phyloP scores from a whole-genome alignment of 129 eudicot species.

The Artemisia argyi region DNA sequence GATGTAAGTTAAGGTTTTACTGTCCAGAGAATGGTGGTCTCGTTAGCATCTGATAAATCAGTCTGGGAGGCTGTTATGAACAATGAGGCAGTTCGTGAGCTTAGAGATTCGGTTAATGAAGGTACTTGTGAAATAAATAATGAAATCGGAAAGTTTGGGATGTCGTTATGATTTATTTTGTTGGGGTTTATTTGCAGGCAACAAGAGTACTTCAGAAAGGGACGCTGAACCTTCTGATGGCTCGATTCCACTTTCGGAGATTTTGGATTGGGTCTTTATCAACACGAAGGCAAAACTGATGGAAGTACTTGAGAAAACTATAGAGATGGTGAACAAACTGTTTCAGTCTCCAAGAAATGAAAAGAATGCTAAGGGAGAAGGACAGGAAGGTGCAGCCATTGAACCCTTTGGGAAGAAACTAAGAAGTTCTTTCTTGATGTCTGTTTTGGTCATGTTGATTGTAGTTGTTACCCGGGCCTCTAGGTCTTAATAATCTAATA shows the following conservation, averaged over 20 bases:
- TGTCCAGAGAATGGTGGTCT: too few relatives aligned
- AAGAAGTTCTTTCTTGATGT: slow-evolving; percentile 48
- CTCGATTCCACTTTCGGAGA: slow-evolving; percentile 25
- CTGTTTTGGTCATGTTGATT: slow-evolving; percentile 54
- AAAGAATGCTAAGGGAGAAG: slow-evolving; percentile 18
- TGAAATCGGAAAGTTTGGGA: background rate
- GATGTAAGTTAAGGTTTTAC: too few relatives aligned
- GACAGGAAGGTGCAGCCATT: background rate
- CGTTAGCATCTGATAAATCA: too few relatives aligned
- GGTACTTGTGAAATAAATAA: slow-evolving; percentile 39
- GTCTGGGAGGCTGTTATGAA: background rate
- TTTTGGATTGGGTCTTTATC: slow-evolving; percentile 41
- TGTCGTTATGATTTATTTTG: background rate
- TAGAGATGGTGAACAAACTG: slow-evolving; percentile 36
- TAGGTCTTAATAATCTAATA: slow-evolving; percentile 32
- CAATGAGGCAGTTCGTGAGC: slow-evolving; percentile 51
- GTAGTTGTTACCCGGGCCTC: slow-evolving; percentile 53
- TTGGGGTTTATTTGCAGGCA: slow-evolving; percentile 29
- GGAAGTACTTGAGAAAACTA: slow-evolving; percentile 49
- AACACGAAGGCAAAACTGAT: slow-evolving; percentile 46
- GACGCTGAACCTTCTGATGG: slow-evolving; percentile 25
- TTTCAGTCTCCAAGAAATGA: slow-evolving; percentile 37
- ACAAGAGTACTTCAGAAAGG: slow-evolving; percentile 22
- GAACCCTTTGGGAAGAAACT: slow-evolving; percentile 46
- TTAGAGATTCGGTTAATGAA: slow-evolving; percentile 38